Base-by-base conservation (phyloP, 2,329 filamentous ascomycete genomes). In the Ilyonectria mors-panacis region DNA sequence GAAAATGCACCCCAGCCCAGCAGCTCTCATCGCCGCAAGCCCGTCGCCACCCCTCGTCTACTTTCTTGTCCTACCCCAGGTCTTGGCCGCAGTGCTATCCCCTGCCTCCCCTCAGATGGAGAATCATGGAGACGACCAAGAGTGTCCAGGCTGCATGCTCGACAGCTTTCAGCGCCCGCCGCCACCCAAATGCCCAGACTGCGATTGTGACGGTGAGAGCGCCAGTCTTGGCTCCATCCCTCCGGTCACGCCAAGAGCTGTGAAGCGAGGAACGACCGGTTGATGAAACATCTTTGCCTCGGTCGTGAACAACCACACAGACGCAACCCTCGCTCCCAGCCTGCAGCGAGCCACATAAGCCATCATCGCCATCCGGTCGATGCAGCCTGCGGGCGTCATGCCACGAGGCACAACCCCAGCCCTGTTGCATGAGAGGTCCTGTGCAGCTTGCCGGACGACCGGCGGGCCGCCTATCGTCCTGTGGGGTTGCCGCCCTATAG, bases 161-260 rank as follows among this genome's bases (percentile, higher is more conserved):
- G 23, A 19, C 44, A 45, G 33, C 35, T 50, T 21, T 26, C 30
- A 45, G n/a, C 42, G 50, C 42, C 47, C 35, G 23, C 21, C 30
- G 37, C 62, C 48, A 60, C 53, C 30, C 53, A 26, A 50, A 35
- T 47, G 44, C 37, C 47, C 48, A 55, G 39, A 33, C 57, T 42
- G n/a, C 21, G 47, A 45, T 45, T 42, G 39, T 45, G 37, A 55
- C 58, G 37, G 39, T 42, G 39, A 54, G 45, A 56, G 53, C 47
- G 44, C 59, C 63, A 70, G 65, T 64, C 33, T 68, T 19, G 47
- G 50, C 59, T 66, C 65, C 73, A 63, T 75, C 69, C 51, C 60
- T 68, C 70, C 63, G 69, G 30, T 37, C 13, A 67, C 64, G 73
- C 72, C 73, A 75, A 74, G 73, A 62, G 19, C 42, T 35, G 23